Conservation (phyloP, 495 filamentous ascomycete species). For the Lasiosphaeria ovina region DNA sequence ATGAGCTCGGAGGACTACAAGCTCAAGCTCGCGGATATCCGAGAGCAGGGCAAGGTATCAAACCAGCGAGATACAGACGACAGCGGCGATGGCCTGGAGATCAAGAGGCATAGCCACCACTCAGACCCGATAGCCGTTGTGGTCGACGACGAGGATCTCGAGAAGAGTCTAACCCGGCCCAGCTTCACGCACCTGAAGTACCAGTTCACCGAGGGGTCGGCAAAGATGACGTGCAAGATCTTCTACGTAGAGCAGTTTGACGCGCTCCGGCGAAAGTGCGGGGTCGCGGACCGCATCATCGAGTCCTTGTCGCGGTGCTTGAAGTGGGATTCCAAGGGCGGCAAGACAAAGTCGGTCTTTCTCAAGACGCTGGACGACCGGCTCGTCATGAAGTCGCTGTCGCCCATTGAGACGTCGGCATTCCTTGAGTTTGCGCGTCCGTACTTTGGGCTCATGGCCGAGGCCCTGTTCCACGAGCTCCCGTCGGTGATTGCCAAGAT, state of each 20-base stretch:
- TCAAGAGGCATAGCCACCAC: conserved; percentile 16
- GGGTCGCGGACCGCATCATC: conserved; percentile 87
- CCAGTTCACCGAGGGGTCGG: conserved; percentile 85
- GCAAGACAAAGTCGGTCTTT: conserved; percentile 98
- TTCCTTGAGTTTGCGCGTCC: conserved; percentile 94
- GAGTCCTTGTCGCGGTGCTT: conserved; percentile 92
- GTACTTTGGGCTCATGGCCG: conserved; percentile 96
- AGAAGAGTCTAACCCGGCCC: conserved; percentile 71
- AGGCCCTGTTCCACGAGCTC: conserved; percentile 92
- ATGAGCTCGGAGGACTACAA: conserved; percentile 82
- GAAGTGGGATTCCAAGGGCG: conserved; percentile 98
- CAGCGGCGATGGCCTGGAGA: conserved; percentile 31
- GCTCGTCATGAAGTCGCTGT: conserved; percentile 76
- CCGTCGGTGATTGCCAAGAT: conserved; percentile 98
- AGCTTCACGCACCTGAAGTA: conserved; percentile 93
- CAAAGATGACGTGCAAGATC: conserved; percentile 95
- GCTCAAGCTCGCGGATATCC: conserved; percentile 70
- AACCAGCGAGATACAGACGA: conserved; percentile 30
- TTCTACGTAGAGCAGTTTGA: conserved; percentile 99
- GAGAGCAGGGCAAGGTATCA: conserved; percentile 49
- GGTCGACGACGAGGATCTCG: conserved; percentile 57
- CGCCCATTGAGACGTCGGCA: conserved; percentile 84
- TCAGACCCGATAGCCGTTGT: conserved; percentile 20
- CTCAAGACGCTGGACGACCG: conserved; percentile 94
- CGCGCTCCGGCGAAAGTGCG: conserved; percentile 86